Evolutionary conservation across 495 filamentous ascomycete genomes (phyloP), one percentile per base, ranked within the genome.

Genomic region (Opeltia flavorubescens): DNA sequence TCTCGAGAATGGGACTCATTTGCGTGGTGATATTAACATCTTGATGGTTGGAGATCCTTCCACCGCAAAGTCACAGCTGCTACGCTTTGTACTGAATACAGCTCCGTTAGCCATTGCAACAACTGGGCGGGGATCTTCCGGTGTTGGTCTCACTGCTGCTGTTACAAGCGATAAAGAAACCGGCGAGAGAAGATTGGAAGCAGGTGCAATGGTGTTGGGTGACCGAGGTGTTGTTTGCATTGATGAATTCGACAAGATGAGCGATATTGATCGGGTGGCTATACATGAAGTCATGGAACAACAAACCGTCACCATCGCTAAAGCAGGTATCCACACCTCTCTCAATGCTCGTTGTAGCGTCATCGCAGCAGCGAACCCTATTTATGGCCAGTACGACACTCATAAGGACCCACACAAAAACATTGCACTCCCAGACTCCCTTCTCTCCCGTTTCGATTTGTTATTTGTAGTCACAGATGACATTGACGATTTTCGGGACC

Each of bases 201-300:
- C 91, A 6, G 91, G 91, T 74, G 91, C 91, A 50, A 99, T 99
- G 91, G 91, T 99, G 47, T 83, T 99, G 49, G 91, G 79, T 58
- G 91, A 99, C 57, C 81, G 91, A 38, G 91, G 91, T 47, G 89
- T 99, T 30, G 91, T 99, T 33, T 99, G 91, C 66, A 99, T 99
- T 55, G 91, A 99, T 62, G 91, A 99, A 62, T 99, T 99, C 59
- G 91, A 99, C 66, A 99, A 99, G 66, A 99, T 99, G 91, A 93
- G 84, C 52, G 91, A 96, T 62, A 81, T 96, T 30, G 91, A 99
- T 62, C 80, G 91, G 53, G 91, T 99, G 18, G 91, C 91, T 39
- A 99, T 99, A 56, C 91, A 99, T 74, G 91, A 99, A 86, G 91
- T 99, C 47, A 99, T 99, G 91, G 91, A 99, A 65, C 91, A 99